Conservation (phyloP, 2,329 filamentous ascomycete species). For the Fonsecaea pugnacius region DNA sequence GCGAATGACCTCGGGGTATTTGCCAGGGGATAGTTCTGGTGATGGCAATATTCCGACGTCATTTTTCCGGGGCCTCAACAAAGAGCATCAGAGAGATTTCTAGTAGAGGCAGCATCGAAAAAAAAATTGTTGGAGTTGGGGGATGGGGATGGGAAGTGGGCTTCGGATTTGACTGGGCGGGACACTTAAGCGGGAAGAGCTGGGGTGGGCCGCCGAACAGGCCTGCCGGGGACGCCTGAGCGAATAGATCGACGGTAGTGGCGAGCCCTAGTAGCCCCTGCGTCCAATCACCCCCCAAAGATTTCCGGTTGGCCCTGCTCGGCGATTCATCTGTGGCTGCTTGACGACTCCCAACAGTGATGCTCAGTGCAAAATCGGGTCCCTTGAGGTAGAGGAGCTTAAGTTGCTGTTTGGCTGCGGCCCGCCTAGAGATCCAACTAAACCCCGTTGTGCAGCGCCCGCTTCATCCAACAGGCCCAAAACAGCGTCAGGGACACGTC, state of each 20-base stretch:
- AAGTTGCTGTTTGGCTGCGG: conserved; percentile 18
- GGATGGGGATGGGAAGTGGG: conserved; percentile 16
- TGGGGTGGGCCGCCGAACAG: conserved; percentile 15
- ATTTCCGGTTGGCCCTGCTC: conserved; percentile 23
- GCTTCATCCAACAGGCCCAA: conserved; percentile 26
- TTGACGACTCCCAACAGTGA: conserved; percentile 23
- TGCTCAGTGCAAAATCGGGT: not conserved
- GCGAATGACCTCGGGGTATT: conserved; percentile 15
- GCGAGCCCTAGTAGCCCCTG: conserved; percentile 22
- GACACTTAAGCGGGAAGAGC: conserved; percentile 9
- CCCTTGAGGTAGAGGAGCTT: conserved; percentile 2
- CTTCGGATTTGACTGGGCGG: conserved; percentile 4
- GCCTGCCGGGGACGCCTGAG: conserved; percentile 23
- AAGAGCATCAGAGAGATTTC: conserved; percentile 12
- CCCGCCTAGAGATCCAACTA: conserved; percentile 19
- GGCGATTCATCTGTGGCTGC: conserved; percentile 17
- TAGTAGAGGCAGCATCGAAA: conserved; percentile 3
- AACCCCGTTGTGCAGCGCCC: conserved; percentile 17
- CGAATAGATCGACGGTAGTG: conserved; percentile 28
- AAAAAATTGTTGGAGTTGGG: conserved; percentile 31
- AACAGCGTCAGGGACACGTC: conserved; percentile 22
- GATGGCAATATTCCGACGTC: conserved; percentile 23
- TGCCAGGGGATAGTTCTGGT: not conserved
- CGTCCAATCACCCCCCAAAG: conserved; percentile 16
- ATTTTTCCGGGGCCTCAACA: conserved; percentile 22